These are phyloP conservation scores for Amyloporia xantha DNA, from an alignment of 768 basidiomycete genomes.

Conservation along the genomic window DNA sequence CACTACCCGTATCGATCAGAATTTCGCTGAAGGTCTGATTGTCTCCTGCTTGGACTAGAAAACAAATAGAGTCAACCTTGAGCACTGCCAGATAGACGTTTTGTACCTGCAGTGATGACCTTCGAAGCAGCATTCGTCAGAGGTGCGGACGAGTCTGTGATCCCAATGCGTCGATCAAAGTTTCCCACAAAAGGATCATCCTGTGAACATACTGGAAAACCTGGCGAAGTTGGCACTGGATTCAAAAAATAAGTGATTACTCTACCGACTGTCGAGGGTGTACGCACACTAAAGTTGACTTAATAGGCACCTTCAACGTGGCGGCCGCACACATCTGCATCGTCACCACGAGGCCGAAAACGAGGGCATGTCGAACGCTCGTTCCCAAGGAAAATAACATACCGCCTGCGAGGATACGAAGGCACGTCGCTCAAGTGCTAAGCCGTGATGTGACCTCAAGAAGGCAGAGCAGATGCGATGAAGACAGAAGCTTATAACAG, in stretches of 20 bases:
- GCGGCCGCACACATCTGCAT: not conserved
- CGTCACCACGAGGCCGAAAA: not conserved
- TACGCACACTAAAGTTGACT: not conserved
- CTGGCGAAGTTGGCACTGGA: not conserved
- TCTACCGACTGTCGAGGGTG: not conserved
- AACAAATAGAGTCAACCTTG: not conserved
- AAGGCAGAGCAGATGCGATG: not conserved
- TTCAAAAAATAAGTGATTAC: not conserved
- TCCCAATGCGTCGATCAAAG: not conserved
- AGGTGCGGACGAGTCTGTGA: not conserved
- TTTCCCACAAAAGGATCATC: not conserved
- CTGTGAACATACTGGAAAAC: not conserved
- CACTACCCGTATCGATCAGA: constrained; percentile 7
- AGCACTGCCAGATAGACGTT: not conserved
- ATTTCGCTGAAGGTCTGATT: constrained; percentile 4
- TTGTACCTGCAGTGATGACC: not conserved
- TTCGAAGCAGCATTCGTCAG: not conserved
- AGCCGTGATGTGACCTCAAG: not conserved
- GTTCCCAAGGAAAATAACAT: not conserved
- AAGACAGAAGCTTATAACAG: too few species aligned
- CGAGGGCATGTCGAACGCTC: not conserved
- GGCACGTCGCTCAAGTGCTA: not conserved
- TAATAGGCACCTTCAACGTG: not conserved
- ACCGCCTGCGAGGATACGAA: not conserved
- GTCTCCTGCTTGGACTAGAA: constrained; percentile 3